Percentiles rank a stretch among this genome's conserved stretches.
These are phyloP conservation scores for bread wheat (Triticum aestivum) DNA, from an alignment of 176 grass and related monocot species.

Conservation along the genomic window DNA sequence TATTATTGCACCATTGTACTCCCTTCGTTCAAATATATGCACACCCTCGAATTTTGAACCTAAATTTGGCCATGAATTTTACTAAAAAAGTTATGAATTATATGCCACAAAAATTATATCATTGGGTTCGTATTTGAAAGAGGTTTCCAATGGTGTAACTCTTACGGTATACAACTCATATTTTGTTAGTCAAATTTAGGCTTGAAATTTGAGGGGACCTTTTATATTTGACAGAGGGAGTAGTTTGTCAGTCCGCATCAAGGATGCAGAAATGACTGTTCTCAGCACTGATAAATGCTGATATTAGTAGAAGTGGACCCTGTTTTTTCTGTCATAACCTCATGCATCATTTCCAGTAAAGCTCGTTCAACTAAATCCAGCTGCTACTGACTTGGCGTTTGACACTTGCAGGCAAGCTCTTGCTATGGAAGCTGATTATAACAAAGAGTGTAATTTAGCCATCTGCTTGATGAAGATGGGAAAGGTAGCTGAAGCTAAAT, in stretches of 20 bases:
- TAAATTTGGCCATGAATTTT: no score
- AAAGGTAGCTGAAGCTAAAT: constrained; percentile 56
- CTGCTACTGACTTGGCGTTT: constrained; percentile 13
- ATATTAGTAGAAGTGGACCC: constrained; percentile 1
- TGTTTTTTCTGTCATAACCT: not conserved
- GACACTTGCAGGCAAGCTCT: constrained; percentile 63
- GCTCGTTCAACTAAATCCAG: constrained; percentile 5
- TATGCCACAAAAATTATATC: no score
- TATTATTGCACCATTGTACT: not conserved
- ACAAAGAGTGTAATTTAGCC: constrained; percentile 74
- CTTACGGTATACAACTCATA: no score
- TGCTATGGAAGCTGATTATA: constrained; percentile 58
- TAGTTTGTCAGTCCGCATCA: not conserved
- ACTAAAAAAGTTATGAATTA: no score
- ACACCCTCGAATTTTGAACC: no score
- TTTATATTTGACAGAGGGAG: no score
- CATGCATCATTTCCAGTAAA: constrained; percentile 3
- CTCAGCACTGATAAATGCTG: not conserved
- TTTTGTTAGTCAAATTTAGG: no score
- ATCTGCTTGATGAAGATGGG: constrained; percentile 70
- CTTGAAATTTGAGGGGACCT: no score
- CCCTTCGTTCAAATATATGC: no score
- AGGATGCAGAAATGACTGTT: constrained; percentile 12
- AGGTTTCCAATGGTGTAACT: no score
- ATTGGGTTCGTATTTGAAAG: no score